Percentiles rank a stretch among this genome's conserved stretches.
Evolutionary conservation across 805 yeast species (phyloP).

Genomic region (Kazachstania taianensis): DNA sequence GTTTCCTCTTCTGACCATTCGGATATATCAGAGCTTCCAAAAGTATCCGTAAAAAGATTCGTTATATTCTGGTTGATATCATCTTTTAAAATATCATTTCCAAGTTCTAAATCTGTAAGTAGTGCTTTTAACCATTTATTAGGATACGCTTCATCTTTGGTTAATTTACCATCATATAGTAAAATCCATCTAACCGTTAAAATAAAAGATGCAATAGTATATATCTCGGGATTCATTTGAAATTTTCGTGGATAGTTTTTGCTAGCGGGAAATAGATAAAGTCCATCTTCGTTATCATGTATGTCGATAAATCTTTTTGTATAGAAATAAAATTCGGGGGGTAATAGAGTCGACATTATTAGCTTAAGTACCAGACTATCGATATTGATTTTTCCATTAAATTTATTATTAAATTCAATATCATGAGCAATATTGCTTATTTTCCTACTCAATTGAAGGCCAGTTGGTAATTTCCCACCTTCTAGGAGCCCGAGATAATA

Average conservation of each 20-base stretch:
- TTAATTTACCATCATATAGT: slow-evolving; percentile 9
- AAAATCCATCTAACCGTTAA: slow-evolving; percentile 16
- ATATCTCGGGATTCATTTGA: slow-evolving; percentile 15
- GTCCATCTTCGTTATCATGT: slow-evolving; percentile 3
- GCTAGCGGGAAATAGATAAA: slow-evolving; percentile 6
- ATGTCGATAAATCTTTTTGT: slow-evolving; percentile 6
- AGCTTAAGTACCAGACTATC: slow-evolving; percentile 19
- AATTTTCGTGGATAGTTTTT: slow-evolving; percentile 2
- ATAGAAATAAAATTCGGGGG: slow-evolving; percentile 20
- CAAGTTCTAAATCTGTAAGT: not conserved
- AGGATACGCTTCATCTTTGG: slow-evolving; percentile 7
- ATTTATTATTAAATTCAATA: slow-evolving; percentile 8
- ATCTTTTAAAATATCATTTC: not conserved
- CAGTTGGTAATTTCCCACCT: slow-evolving; percentile 33
- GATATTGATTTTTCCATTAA: slow-evolving; percentile 8
- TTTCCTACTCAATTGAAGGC: slow-evolving; percentile 29
- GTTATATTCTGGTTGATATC: slow-evolving; percentile 5
- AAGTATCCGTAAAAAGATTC: slow-evolving; percentile 6
- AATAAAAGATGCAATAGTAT: slow-evolving; percentile 16
- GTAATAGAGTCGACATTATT: slow-evolving; percentile 12
- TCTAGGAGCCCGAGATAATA: slow-evolving; percentile 31
- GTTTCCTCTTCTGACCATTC: slow-evolving; percentile 17
- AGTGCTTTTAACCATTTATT: slow-evolving; percentile 6
- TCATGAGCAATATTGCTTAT: slow-evolving; percentile 10
- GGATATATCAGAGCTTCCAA: not conserved